Conservation (phyloP, 805 yeast species). For the Myxozyma neotropica region DNA sequence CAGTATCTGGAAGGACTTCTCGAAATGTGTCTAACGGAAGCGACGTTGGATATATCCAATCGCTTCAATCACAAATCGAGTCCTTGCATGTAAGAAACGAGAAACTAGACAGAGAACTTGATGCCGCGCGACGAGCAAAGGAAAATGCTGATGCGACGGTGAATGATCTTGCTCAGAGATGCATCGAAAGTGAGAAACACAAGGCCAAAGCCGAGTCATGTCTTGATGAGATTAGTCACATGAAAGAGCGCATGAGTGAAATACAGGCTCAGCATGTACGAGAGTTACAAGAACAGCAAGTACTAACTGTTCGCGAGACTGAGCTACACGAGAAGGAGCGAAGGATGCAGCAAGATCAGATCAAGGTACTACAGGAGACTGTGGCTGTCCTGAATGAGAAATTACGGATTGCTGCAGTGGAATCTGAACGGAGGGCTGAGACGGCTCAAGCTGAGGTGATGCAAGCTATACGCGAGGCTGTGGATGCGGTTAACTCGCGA, state of each 20-base stretch:
- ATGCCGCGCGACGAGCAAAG: slow-evolving; percentile 17
- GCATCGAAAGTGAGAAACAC: slow-evolving; percentile 16
- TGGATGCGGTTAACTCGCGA: slow-evolving; percentile 18
- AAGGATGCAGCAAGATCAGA: slow-evolving; percentile 22
- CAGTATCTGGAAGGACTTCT: neutral
- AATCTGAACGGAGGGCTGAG: slow-evolving; percentile 8
- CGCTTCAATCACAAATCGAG: slow-evolving; percentile 7
- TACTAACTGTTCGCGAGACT: slow-evolving; percentile 11
- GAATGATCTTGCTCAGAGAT: slow-evolving; percentile 14
- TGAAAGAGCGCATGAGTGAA: slow-evolving; percentile 1
- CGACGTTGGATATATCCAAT: neutral
- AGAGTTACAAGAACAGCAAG: slow-evolving; percentile 16
- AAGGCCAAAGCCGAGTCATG: slow-evolving; percentile 13
- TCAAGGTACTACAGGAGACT: slow-evolving; percentile 19
- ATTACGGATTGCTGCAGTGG: slow-evolving; percentile 7
- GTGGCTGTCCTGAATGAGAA: slow-evolving; percentile 18
- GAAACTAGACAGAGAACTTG: slow-evolving; percentile 16
- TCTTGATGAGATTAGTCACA: slow-evolving; percentile 11
- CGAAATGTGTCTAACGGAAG: slow-evolving; percentile 3
- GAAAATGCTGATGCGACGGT: slow-evolving; percentile 13
- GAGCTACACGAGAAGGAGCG: slow-evolving; percentile 12
- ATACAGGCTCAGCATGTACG: slow-evolving; percentile 5
- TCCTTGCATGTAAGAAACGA: slow-evolving; percentile 6
- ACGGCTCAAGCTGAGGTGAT: slow-evolving; percentile 1
- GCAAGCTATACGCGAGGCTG: slow-evolving; percentile 12